Conservation (phyloP, 1,284 basidiomycete species). For the Cryptococcus floricola region DNA sequence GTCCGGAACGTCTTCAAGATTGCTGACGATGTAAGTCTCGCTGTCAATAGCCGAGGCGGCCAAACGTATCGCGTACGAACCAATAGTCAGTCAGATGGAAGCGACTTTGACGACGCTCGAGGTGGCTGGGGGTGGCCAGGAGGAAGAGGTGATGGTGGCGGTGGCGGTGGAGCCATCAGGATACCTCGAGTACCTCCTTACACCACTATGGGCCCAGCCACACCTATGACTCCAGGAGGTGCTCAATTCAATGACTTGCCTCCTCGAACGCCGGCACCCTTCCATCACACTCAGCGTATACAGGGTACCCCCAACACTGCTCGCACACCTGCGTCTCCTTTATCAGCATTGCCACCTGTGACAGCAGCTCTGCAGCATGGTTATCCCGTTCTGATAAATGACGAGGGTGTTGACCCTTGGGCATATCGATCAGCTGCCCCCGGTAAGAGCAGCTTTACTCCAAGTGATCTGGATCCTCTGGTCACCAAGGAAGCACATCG, state of each 20-base stretch:
- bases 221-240: not conserved
- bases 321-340: not conserved
- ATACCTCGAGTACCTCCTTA: not conserved
- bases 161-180: not conserved
- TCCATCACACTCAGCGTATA: not conserved
- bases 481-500: not conserved
- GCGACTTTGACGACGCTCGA: not conserved
- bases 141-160: not conserved
- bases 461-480: slow-evolving; percentile 1
- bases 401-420: slow-evolving; percentile 2
- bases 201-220: not conserved
- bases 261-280: slow-evolving; percentile 1
- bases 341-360: not conserved
- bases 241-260: not conserved
- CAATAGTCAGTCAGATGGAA: not conserved
- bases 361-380: not conserved
- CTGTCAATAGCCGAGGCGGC: not conserved
- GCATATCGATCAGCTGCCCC: slow-evolving; percentile 9
- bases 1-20: not conserved
- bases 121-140: not conserved
- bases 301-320: not conserved
- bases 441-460: slow-evolving; percentile 1
- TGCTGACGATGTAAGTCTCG: not conserved
- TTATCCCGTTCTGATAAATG: not conserved
- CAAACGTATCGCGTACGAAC: not conserved